Conservation (phyloP, 352 stramenopile species). For the Phytophthora constricta region DNA sequence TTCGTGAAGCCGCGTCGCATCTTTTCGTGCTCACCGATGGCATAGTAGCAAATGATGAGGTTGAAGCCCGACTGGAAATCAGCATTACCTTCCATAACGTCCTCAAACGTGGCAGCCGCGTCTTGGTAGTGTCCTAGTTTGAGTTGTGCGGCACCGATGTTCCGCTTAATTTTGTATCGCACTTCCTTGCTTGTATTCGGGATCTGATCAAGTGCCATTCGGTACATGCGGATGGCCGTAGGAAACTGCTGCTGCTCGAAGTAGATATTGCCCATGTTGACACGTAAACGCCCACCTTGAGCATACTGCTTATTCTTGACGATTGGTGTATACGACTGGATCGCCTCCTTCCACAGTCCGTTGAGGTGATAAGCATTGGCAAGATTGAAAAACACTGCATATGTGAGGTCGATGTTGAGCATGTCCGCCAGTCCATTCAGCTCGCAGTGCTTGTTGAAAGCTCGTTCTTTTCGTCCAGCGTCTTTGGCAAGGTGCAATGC, state of each 20-base stretch:
- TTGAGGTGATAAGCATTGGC: constrained; percentile 95
- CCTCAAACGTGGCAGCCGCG: constrained; percentile 94
- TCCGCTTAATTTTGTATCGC: constrained; percentile 96
- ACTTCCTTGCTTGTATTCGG: constrained; percentile 94
- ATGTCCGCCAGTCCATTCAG: constrained; percentile 85
- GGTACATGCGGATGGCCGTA: constrained; percentile 97
- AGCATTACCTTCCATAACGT: constrained; percentile 93
- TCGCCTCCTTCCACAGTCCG: constrained; percentile 93
- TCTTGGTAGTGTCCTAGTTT: constrained; percentile 94
- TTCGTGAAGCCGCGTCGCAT: constrained; percentile 94
- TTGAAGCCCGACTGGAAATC: constrained; percentile 98
- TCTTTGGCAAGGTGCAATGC: constrained; percentile 91
- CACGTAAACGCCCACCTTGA: constrained; percentile 88
- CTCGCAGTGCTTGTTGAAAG: constrained; percentile 93
- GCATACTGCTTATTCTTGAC: constrained; percentile 97
- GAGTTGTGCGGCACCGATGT: constrained; percentile 96
- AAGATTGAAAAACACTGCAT: constrained; percentile 95
- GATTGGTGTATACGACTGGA: constrained; percentile 95
- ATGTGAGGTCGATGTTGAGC: constrained; percentile 95
- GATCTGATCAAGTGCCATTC: constrained; percentile 98
- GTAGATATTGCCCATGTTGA: constrained; percentile 99
- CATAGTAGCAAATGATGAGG: constrained; percentile 97
- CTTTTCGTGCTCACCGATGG: constrained; percentile 94
- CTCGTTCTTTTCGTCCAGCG: constrained; percentile 89
- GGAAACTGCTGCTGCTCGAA: constrained; percentile 95